phyloP scores from a whole-genome alignment of 495 filamentous ascomycete species.

The Penicillium bovifimosum region DNA sequence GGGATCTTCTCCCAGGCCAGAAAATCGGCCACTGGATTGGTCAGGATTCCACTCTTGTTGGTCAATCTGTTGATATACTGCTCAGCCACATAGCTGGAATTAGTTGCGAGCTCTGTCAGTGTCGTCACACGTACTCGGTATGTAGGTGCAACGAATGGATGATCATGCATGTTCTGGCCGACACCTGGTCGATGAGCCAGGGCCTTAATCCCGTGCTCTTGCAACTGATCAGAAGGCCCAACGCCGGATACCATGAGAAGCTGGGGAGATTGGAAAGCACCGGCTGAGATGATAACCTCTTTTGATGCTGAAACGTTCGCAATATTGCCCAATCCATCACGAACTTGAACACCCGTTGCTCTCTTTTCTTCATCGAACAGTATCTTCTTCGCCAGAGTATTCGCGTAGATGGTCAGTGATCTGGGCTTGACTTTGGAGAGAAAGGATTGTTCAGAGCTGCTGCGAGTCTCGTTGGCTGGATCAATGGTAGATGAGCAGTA shows the following conservation, averaged over 20 bases:
- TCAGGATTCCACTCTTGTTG: slow-evolving; percentile 25
- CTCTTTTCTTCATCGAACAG: slow-evolving; percentile 1
- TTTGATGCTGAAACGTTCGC: slow-evolving; percentile 33
- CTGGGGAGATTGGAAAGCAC: slow-evolving; percentile 26
- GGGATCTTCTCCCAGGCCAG: slow-evolving; percentile 50
- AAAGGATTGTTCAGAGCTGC: slow-evolving; percentile 35
- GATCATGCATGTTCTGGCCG: slow-evolving; percentile 44
- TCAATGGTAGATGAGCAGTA: slow-evolving; percentile 38
- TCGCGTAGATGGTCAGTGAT: not conserved
- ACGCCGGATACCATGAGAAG: slow-evolving; percentile 47
- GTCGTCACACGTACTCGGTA: slow-evolving; percentile 23
- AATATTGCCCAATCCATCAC: slow-evolving; percentile 17
- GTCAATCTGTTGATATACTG: slow-evolving; percentile 8
- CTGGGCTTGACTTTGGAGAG: slow-evolving; percentile 13
- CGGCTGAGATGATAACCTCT: slow-evolving; percentile 44
- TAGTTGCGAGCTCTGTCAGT: slow-evolving; percentile 12
- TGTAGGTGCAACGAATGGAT: slow-evolving; percentile 24
- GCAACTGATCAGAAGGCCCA: slow-evolving; percentile 31
- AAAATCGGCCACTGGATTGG: slow-evolving; percentile 35
- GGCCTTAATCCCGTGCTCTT: slow-evolving; percentile 32
- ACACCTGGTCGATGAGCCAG: slow-evolving; percentile 40
- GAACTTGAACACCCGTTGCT: slow-evolving; percentile 9
- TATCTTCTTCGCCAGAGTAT: slow-evolving; percentile 2
- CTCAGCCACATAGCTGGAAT: slow-evolving; percentile 7
- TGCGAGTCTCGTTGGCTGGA: slow-evolving; percentile 28